Conservation (phyloP, 2,329 filamentous ascomycete genomes). For the Claviceps cyperi region DNA sequence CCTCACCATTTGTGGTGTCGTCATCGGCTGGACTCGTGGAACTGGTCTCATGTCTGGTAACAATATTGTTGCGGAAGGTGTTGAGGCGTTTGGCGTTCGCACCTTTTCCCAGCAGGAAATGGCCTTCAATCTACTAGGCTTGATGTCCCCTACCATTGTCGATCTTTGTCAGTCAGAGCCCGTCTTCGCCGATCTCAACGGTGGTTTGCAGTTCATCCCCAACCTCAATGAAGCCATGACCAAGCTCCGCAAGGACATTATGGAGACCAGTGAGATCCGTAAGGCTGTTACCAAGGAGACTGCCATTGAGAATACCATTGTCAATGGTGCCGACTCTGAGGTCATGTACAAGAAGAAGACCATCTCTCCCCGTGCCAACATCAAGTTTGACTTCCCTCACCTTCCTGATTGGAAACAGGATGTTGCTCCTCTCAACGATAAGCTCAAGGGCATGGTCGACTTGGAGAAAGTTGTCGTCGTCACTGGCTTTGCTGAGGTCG, state of each 20-base stretch:
- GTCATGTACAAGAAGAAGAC: conserved; percentile 88
- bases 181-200: conserved; percentile 93
- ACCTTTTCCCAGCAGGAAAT: conserved; percentile 99
- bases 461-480: conserved; percentile 96
- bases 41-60: conserved; percentile 97
- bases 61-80: conserved; percentile 92
- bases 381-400: conserved; percentile 91
- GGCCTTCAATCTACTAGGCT: conserved; percentile 93
- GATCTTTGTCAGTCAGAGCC: conserved; percentile 93
- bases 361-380: conserved; percentile 87
- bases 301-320: conserved; percentile 88
- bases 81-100: conserved; percentile 90
- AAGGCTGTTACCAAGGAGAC: conserved; percentile 91
- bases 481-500: conserved; percentile 89
- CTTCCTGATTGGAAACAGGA: conserved; percentile 87
- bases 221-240: conserved; percentile 93
- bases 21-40: conserved; percentile 98
- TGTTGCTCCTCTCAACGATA: conserved; percentile 72
- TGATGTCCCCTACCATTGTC: conserved; percentile 89
- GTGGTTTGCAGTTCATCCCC: conserved; percentile 92
- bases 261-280: conserved; percentile 86
- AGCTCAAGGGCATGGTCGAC: conserved; percentile 95
- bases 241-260: conserved; percentile 83
- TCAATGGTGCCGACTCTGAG: conserved; percentile 89
- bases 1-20: conserved; percentile 93